Percentiles rank a stretch among this genome's conserved stretches.
These are phyloP conservation scores for Eucalyptus regnans DNA, from an alignment of 345 rosid species.

Conservation along the genomic window DNA sequence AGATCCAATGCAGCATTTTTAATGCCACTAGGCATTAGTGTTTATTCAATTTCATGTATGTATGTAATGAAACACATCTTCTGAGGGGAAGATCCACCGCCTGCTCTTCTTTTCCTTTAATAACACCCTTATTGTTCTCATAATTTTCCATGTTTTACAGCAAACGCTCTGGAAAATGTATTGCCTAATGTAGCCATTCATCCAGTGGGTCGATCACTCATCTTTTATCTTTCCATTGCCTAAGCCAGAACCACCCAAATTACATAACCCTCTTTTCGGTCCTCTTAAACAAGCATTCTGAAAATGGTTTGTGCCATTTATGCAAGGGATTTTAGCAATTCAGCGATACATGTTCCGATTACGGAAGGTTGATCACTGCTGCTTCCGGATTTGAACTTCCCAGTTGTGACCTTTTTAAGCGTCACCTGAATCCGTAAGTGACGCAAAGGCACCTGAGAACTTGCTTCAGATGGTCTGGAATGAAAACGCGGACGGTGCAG, in stretches of 20 bases:
- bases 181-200: not conserved
- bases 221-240: not conserved
- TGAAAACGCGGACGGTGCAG: not conserved
- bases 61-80: not conserved
- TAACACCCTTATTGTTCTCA: not conserved
- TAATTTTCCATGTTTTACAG: not conserved
- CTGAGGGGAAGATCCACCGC: not conserved
- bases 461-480: not conserved
- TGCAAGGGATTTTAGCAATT: not conserved
- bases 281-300: not conserved
- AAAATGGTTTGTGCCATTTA: not conserved
- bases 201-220: not conserved
- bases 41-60: not conserved
- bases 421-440: not conserved
- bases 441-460: not conserved
- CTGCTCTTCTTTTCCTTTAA: not conserved
- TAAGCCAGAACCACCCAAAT: not conserved
- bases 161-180: not conserved
- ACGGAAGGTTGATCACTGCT: not conserved
- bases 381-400: not conserved
- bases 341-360: not conserved
- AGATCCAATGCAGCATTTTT: not conserved
- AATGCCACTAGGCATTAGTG: not conserved
- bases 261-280: not conserved
- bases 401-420: not conserved